Base-by-base conservation (phyloP, 2,329 filamentous ascomycete species). In the Penicillium polonicum region DNA sequence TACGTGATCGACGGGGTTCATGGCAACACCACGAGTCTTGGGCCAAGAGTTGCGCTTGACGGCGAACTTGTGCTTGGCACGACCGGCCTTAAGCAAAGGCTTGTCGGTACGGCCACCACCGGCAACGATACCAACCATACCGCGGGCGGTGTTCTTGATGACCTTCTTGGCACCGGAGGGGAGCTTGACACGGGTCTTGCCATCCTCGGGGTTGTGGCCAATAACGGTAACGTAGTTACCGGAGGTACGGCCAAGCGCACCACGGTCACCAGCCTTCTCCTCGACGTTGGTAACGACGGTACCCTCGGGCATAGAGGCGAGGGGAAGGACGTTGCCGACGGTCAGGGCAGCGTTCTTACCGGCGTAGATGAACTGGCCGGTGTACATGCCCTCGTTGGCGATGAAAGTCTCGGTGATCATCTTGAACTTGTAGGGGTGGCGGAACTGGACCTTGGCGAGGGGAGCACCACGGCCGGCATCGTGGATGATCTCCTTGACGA, bases 1-100 rank as follows among this genome's bases (percentile, higher is more conserved):
- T 83, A 83, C 81, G 88, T 99, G 94, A 84, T 99, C 94, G 77
- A 99, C 94, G 76, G 94, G 94, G 86, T 99, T 99, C 94, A 99
- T 99, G 83, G 94, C 94, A 89, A 99, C 94, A 97, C 94, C 94
- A 94, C 94, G 93, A 87, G 94, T 99, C 91, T 96, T 97, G 83
- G 94, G 94, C 94, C 94, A 99, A 79, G 88, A 93, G 91, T 99
- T 97, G 80, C 94, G 92, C 92, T 99, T 99, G 85, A 97, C 95
- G 73, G 92, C 92, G 85, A 96, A 99, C 90, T 99, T 99, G 81
- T 97, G 93, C 91, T 97, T 99, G 77, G 94, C 94, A 79, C 94
- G 91, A 77, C 93, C 97, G 76, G 94, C 94, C 93, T 99, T 99
- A 76, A 99, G 85, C 79, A 99, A 86, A 74, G 94, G 94, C 88